A percentile compares a stretch with the other conserved stretches of the same genome.
phyloP scores from a whole-genome alignment of 352 stramenopile species.

The Globisporangium spiculum region DNA sequence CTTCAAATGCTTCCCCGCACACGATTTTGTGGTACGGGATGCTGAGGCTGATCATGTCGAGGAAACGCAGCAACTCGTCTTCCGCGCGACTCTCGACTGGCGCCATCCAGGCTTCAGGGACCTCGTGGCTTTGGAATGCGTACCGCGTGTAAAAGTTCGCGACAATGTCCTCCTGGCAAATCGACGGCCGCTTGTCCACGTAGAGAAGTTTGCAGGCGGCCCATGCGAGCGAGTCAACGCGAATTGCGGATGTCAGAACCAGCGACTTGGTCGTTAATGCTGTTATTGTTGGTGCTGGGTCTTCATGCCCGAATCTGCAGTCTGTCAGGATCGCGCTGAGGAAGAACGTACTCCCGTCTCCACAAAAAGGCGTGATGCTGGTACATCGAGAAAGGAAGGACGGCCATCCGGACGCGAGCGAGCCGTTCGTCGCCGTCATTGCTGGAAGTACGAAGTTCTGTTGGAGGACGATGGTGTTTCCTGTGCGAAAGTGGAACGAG shows the following conservation, averaged over 20 bases:
- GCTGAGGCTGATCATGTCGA: constrained; percentile 23
- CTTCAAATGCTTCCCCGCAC: constrained; percentile 23
- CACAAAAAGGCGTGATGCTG: constrained; percentile 26
- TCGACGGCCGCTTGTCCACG: neutral
- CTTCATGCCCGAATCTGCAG: constrained; percentile 19
- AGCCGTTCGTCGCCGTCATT: constrained; percentile 15
- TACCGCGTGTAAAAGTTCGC: constrained; percentile 22
- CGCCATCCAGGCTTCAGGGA: constrained; percentile 3
- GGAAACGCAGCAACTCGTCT: constrained; percentile 20
- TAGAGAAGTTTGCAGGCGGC: constrained; percentile 16
- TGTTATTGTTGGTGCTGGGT: neutral
- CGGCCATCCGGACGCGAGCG: constrained; percentile 27
- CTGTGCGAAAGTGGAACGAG: constrained; percentile 33
- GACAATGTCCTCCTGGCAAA: constrained; percentile 24
- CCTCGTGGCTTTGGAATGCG: constrained; percentile 1
- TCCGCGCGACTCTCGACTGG: constrained; percentile 9
- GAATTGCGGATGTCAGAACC: neutral
- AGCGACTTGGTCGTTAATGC: neutral
- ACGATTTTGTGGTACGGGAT: constrained; percentile 17
- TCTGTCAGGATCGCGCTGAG: constrained; percentile 28
- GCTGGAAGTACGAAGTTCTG: constrained; percentile 15
- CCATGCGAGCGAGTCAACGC: constrained; percentile 16
- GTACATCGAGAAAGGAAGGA: constrained; percentile 32
- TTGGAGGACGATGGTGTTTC: constrained; percentile 22
- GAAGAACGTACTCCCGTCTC: constrained; percentile 23